phyloP scores from a whole-genome alignment of 2,329 filamentous ascomycete genomes.

The Colletotrichum higginsianum region DNA sequence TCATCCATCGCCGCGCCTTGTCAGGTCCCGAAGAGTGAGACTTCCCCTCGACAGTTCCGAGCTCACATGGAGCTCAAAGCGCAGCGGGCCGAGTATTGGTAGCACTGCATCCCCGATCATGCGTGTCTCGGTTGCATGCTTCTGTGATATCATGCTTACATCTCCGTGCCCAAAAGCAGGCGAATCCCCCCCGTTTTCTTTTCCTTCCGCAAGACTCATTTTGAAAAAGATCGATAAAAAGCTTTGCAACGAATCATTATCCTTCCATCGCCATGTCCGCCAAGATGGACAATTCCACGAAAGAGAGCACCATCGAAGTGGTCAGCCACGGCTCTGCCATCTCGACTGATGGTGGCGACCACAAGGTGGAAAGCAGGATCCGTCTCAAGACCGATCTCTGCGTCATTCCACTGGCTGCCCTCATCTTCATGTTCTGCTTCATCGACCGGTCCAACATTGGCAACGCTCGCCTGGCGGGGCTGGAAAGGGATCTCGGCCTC shows the following conservation, averaged over 20 bases:
- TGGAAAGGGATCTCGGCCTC: constrained; percentile 59
- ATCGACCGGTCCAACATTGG: constrained; percentile 63
- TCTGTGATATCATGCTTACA: too few species aligned
- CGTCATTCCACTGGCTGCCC: constrained; percentile 58
- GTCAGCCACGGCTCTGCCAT: neutral
- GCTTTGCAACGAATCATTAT: too few species aligned
- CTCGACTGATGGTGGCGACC: neutral
- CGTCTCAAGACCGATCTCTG: constrained; percentile 57
- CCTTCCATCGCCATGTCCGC: neutral
- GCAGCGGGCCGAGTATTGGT: too few species aligned
- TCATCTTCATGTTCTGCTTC: constrained; percentile 60
- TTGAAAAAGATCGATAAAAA: neutral
- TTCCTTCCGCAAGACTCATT: neutral
- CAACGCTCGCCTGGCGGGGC: constrained; percentile 62
- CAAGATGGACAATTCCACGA: neutral
- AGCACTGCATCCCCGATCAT: too few species aligned
- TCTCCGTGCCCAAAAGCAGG: too few species aligned
- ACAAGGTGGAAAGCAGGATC: neutral
- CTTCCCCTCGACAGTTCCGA: too few species aligned
- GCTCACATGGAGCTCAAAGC: too few species aligned
- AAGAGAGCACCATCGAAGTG: neutral
- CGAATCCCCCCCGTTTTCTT: too few species aligned
- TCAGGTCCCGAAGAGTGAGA: too few species aligned
- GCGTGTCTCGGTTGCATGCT: too few species aligned
- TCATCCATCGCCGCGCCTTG: too few species aligned